Percentiles rank a stretch among this genome's conserved stretches.
phyloP scores from a whole-genome alignment of 1,139 yeast genomes.

The Suzukiozyma palmioleophila region DNA sequence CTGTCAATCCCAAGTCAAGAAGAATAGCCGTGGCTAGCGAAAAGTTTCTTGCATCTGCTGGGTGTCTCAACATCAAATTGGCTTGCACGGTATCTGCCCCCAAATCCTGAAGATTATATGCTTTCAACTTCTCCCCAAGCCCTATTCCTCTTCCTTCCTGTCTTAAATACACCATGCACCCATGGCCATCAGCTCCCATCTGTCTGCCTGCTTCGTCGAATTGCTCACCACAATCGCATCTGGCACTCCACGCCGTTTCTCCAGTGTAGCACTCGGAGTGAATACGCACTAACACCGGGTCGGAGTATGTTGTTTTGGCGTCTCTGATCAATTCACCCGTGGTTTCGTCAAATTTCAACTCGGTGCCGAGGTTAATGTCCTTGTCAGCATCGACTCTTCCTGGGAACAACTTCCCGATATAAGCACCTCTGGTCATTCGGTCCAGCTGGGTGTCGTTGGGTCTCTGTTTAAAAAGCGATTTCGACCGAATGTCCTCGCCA shows the following conservation, averaged over 20 bases:
- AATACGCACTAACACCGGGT: conserved; percentile 60
- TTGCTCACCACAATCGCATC: conserved; percentile 99
- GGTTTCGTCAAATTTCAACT: conserved; percentile 41
- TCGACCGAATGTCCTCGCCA: conserved; percentile 85
- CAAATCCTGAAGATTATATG: conserved; percentile 92
- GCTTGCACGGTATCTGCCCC: conserved; percentile 99
- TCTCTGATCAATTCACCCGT: conserved; percentile 48
- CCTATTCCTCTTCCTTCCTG: conserved; percentile 99
- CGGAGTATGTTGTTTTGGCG: conserved; percentile 31
- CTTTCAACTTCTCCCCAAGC: conserved; percentile 91
- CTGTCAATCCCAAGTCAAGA: conserved; percentile 69
- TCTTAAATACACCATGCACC: conserved; percentile 91
- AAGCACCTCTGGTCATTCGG: conserved; percentile 96
- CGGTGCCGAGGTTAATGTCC: conserved; percentile 43
- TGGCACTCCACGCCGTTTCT: conserved; percentile 97
- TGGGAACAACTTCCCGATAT: conserved; percentile 81
- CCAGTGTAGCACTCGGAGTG: conserved; percentile 99
- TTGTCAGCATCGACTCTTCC: conserved; percentile 70
- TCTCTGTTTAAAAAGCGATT: conserved; percentile 59
- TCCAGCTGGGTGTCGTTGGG: conserved; percentile 81
- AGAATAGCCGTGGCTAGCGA: conserved; percentile 91
- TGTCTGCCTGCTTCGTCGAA: conserved; percentile 95
- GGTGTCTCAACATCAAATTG: conserved; percentile 85
- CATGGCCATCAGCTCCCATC: conserved; percentile 84
- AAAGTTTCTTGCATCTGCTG: conserved; percentile 93